Conservation (phyloP, 1,139 yeast species). For the Lizanozyma gosingica region DNA sequence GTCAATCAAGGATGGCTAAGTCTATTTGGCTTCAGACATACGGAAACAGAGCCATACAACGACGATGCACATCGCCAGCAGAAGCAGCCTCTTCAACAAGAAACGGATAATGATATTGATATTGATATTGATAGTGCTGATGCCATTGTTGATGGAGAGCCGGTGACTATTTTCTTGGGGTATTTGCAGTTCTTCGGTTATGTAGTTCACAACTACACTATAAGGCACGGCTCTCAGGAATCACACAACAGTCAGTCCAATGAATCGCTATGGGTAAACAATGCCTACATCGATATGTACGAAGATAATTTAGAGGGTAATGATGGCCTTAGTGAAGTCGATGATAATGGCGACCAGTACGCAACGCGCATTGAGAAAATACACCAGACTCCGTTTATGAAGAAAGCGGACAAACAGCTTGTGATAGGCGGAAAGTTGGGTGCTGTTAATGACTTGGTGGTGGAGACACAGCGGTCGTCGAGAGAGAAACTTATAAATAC, state of each 20-base stretch:
- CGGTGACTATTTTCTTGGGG: slow-evolving; percentile 20
- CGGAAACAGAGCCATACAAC: neutral
- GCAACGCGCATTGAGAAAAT: slow-evolving; percentile 9
- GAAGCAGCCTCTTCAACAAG: too few relatives aligned
- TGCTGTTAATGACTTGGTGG: slow-evolving; percentile 25
- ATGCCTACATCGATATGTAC: slow-evolving; percentile 21
- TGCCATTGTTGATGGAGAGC: too few relatives aligned
- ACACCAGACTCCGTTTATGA: slow-evolving; percentile 23
- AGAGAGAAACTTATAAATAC: neutral
- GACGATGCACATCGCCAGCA: neutral
- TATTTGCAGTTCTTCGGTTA: slow-evolving; percentile 35
- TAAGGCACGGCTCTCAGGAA: slow-evolving; percentile 8
- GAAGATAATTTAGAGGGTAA: slow-evolving; percentile 17
- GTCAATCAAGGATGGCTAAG: neutral
- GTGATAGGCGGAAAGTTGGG: slow-evolving; percentile 29
- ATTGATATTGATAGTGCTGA: neutral
- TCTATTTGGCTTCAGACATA: neutral
- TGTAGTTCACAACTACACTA: slow-evolving; percentile 27
- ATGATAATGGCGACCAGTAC: slow-evolving; percentile 5
- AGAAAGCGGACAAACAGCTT: slow-evolving; percentile 16
- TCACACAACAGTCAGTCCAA: slow-evolving; percentile 11
- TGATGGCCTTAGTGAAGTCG: slow-evolving; percentile 17
- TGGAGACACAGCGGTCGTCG: slow-evolving; percentile 5
- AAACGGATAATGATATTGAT: neutral
- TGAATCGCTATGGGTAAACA: slow-evolving; percentile 29